These are phyloP conservation scores for Leucoagaricus sp. DNA, from an alignment of 1,284 basidiomycete species.

Conservation along the genomic window DNA sequence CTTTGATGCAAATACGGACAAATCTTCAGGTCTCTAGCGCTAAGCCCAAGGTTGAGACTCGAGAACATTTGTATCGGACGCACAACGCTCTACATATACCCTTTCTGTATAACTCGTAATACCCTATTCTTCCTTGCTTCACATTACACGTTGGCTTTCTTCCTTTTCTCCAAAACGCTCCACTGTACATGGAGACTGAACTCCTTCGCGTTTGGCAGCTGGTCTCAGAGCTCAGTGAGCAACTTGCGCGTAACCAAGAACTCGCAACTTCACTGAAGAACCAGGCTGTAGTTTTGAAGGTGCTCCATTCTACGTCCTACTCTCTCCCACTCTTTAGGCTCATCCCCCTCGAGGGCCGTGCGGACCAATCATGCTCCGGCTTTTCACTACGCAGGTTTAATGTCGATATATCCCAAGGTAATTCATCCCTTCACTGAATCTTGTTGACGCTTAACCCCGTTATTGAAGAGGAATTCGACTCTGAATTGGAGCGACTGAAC, in stretches of 20 bases:
- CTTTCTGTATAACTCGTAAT: neutral
- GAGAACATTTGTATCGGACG: neutral
- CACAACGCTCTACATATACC: neutral
- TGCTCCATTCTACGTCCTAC: conserved; percentile 28
- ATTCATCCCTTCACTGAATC: conserved; percentile 22
- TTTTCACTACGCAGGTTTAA: conserved; percentile 90
- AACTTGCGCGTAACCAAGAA: conserved; percentile 86
- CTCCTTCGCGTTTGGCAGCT: conserved; percentile 76
- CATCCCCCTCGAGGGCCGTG: conserved; percentile 69
- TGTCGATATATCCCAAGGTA: conserved; percentile 88
- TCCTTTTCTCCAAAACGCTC: neutral
- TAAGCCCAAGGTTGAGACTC: too few relatives aligned
- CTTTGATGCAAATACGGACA: too few relatives aligned
- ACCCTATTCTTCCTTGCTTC: neutral
- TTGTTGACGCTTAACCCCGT: conserved; percentile 10
- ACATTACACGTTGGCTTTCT: conserved; percentile 1
- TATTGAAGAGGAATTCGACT: conserved; percentile 83
- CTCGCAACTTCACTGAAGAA: conserved; percentile 72
- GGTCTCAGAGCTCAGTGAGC: conserved; percentile 82
- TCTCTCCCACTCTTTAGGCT: conserved; percentile 17
- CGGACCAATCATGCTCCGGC: conserved; percentile 76
- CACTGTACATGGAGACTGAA: conserved; percentile 64
- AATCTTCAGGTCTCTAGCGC: too few relatives aligned
- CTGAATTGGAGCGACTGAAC: conserved; percentile 89
- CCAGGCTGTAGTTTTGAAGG: conserved; percentile 82